Conservation (phyloP, 768 basidiomycete species). For the Termitomyces sp. region DNA sequence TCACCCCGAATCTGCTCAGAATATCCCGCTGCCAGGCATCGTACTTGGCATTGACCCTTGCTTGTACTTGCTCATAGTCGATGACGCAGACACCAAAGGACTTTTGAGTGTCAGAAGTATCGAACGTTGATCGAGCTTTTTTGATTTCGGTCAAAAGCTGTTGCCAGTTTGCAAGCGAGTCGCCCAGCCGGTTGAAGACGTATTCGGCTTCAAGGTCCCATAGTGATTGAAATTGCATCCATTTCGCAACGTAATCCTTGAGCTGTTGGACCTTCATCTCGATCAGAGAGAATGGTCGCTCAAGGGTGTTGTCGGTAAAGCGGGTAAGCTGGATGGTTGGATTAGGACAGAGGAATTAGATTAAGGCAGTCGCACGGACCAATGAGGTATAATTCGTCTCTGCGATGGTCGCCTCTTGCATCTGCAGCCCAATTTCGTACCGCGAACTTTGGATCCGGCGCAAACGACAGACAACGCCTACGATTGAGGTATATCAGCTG, state of each 20-base stretch:
- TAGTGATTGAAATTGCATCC: slow-evolving; percentile 98
- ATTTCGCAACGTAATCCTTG: slow-evolving; percentile 90
- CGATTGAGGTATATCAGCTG: not conserved
- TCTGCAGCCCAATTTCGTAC: slow-evolving; percentile 94
- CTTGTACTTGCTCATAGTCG: slow-evolving; percentile 97
- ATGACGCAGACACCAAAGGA: slow-evolving; percentile 92
- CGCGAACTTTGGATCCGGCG: slow-evolving; percentile 90
- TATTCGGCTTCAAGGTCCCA: slow-evolving; percentile 99
- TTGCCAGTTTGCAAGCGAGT: slow-evolving; percentile 92
- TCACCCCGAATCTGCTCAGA: slow-evolving; percentile 85
- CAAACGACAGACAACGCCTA: slow-evolving; percentile 84
- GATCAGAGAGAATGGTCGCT: slow-evolving; percentile 80
- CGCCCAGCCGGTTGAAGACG: slow-evolving; percentile 93
- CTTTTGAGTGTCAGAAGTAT: slow-evolving; percentile 91
- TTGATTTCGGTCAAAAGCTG: slow-evolving; percentile 96
- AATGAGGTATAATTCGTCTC: slow-evolving; percentile 84
- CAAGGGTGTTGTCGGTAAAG: slow-evolving; percentile 70
- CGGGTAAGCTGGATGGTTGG: slow-evolving; percentile 56
- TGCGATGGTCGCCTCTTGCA: slow-evolving; percentile 60
- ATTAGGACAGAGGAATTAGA: not conserved
- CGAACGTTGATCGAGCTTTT: slow-evolving; percentile 93
- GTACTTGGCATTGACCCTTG: slow-evolving; percentile 97
- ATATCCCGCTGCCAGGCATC: slow-evolving; percentile 98
- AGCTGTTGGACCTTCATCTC: slow-evolving; percentile 87
- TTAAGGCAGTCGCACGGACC: slow-evolving; percentile 37